Evolutionary conservation across 2,329 filamentous ascomycete genomes (phyloP).

Genomic region (Botryotinia narcissicola): DNA sequence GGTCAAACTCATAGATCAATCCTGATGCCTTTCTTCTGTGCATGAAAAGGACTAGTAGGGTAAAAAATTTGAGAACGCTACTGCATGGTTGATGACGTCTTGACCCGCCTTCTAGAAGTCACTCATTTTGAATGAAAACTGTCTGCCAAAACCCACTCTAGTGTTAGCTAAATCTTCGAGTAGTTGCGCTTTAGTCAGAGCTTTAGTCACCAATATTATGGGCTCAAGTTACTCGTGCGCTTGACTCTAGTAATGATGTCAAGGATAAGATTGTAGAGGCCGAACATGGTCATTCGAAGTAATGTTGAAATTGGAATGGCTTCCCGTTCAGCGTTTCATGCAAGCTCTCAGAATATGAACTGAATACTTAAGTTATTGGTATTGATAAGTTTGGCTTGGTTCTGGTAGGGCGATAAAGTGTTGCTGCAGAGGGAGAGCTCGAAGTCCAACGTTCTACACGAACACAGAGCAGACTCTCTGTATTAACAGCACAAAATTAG

Average conservation of each 20-base stretch:
- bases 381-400: neutral
- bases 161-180: neutral
- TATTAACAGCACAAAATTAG: neutral
- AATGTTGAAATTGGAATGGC: neutral
- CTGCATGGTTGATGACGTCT: neutral
- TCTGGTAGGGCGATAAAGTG: neutral
- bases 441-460: neutral
- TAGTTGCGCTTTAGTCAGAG: neutral
- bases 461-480: neutral
- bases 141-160: neutral
- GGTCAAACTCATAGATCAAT: neutral
- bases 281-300: neutral
- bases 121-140: neutral
- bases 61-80: neutral
- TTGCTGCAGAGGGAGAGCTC: neutral
- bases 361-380: accelerated
- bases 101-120: accelerated
- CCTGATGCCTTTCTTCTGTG: neutral
- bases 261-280: neutral
- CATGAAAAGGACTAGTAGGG: accelerated
- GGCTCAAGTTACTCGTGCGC: accelerated
- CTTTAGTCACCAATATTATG: neutral
- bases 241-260: neutral
- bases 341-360: neutral
- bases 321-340: neutral